A percentile compares a stretch with the other conserved stretches of the same genome.
These are phyloP conservation scores for Apiospora kogelbergensis DNA, from an alignment of 2,329 filamentous ascomycete genomes.

Conservation along the genomic window DNA sequence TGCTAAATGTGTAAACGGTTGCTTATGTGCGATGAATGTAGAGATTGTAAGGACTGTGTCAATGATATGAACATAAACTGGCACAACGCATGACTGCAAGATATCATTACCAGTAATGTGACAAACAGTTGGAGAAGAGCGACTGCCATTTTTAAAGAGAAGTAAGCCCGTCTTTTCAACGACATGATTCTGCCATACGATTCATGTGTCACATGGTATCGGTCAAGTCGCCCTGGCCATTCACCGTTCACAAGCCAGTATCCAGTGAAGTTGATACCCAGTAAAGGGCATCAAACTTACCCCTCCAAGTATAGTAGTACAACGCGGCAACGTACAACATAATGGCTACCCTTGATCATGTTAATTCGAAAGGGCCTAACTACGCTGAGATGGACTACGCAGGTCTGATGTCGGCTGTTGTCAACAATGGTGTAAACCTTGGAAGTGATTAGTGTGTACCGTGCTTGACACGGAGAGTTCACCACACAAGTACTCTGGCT, in stretches of 20 bases:
- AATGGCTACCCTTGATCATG: no score
- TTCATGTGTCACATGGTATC: background rate
- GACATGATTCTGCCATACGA: background rate
- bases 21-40: background rate
- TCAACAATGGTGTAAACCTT: no score
- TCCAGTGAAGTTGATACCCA: no score
- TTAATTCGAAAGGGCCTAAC: background rate
- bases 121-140: background rate
- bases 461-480: no score
- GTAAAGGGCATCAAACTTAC: no score
- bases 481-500: no score
- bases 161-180: background rate
- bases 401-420: no score
- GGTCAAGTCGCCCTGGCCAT: no score
- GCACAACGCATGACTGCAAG: background rate
- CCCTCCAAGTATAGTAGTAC: no score
- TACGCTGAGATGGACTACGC: background rate
- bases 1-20: conserved; percentile 20
- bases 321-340: no score
- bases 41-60: background rate
- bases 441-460: no score
- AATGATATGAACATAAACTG: background rate
- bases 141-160: background rate
- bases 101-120: background rate
- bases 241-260: no score